phyloP scores from a whole-genome alignment of 1,139 yeast species.

The Yamadazyma oceani region DNA sequence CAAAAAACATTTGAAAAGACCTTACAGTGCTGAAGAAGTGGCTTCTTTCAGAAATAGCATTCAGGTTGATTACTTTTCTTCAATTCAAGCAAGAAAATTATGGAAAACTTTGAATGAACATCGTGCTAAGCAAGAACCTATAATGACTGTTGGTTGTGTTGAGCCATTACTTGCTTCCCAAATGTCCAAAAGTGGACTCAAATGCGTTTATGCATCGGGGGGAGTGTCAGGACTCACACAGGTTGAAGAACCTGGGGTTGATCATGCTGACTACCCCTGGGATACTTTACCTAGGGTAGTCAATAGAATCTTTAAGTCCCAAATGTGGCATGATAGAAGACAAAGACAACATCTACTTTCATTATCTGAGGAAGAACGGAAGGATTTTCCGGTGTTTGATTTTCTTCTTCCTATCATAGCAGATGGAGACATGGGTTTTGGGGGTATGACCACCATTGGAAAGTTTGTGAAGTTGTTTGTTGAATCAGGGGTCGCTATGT shows the following conservation, averaged over 20 bases:
- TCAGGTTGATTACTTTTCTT: slow-evolving; percentile 48
- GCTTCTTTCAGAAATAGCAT: slow-evolving; percentile 54
- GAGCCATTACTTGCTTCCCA: slow-evolving; percentile 67
- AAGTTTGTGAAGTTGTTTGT: slow-evolving; percentile 63
- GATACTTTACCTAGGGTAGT: slow-evolving; percentile 69
- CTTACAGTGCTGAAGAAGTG: slow-evolving; percentile 54
- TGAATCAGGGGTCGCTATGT: slow-evolving; percentile 65
- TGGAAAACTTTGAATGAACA: slow-evolving; percentile 44
- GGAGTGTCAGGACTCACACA: slow-evolving; percentile 46
- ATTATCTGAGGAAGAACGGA: slow-evolving; percentile 24
- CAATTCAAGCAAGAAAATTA: slow-evolving; percentile 54
- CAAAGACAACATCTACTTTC: slow-evolving; percentile 45
- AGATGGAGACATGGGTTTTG: slow-evolving; percentile 70
- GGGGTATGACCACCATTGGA: slow-evolving; percentile 65
- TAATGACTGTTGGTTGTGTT: slow-evolving; percentile 59
- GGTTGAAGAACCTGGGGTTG: slow-evolving; percentile 18
- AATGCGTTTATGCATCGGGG: slow-evolving; percentile 61
- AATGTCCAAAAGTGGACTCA: slow-evolving; percentile 41
- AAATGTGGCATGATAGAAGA: slow-evolving; percentile 55
- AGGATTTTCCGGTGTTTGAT: slow-evolving; percentile 37
- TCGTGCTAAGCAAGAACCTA: slow-evolving; percentile 43
- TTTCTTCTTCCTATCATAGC: slow-evolving; percentile 64
- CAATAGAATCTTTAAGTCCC: slow-evolving; percentile 58
- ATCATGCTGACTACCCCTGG: slow-evolving; percentile 29
- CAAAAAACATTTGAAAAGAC: slow-evolving; percentile 48